Percentiles rank a stretch among this genome's conserved stretches.
Evolutionary conservation across 306 rosid species (phyloP).

Genomic region (Malus asiatica): DNA sequence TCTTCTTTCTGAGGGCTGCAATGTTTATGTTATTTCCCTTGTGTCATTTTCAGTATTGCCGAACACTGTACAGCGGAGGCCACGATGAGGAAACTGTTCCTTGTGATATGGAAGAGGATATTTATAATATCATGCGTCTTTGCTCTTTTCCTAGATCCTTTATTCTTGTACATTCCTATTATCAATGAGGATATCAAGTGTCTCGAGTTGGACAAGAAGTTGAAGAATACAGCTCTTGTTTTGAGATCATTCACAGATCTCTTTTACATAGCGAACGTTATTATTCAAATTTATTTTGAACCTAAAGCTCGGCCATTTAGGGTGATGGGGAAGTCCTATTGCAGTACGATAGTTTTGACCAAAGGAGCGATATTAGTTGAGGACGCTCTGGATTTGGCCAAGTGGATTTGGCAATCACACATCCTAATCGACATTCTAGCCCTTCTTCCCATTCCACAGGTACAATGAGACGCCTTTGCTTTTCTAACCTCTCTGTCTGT

Average conservation of each 20-base stretch:
- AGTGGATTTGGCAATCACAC: neutral
- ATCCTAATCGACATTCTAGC: slow-evolving; percentile 21
- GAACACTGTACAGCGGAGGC: neutral
- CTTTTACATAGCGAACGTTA: slow-evolving; percentile 13
- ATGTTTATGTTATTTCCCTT: too few relatives aligned
- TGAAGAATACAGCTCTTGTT: slow-evolving; percentile 13
- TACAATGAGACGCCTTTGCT: neutral
- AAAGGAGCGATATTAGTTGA: neutral
- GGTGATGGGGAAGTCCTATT: neutral
- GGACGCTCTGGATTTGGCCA: neutral
- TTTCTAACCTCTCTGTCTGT: neutral
- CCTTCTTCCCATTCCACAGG: slow-evolving; percentile 24
- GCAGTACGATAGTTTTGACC: neutral
- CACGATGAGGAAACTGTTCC: neutral
- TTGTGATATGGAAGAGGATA: slow-evolving; percentile 7
- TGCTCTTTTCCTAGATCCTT: slow-evolving; percentile 23
- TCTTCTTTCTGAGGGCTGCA: neutral
- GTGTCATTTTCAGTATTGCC: neutral
- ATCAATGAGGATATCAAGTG: slow-evolving; percentile 10
- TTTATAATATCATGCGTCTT: slow-evolving; percentile 20
- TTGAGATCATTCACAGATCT: slow-evolving; percentile 20
- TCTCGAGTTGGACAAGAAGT: slow-evolving; percentile 17
- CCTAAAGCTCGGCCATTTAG: neutral
- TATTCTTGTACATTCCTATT: slow-evolving; percentile 29
- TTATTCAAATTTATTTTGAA: neutral